Percentiles rank a stretch among this genome's conserved stretches.
Conservation (phyloP, 805 yeast genomes). For the Blastobotrys robertii region DNA sequence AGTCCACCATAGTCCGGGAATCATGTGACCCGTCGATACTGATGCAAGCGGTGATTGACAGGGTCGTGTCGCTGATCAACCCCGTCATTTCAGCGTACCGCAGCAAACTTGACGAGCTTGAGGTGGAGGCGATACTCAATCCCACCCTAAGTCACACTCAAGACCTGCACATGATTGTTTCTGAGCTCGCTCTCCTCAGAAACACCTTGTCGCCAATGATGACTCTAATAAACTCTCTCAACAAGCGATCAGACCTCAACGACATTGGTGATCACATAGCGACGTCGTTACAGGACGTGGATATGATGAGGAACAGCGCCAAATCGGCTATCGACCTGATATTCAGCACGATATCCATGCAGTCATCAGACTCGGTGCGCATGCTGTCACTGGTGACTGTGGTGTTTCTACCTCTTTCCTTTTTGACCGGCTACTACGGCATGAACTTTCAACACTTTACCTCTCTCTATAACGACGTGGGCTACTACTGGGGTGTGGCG, state of each 20-base stretch:
- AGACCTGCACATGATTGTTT: conserved; percentile 43
- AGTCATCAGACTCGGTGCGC: conserved; percentile 45
- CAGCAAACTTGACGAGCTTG: conserved; percentile 38
- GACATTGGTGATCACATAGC: conserved; percentile 50
- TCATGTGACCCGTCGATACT: conserved; percentile 43
- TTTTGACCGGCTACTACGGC: conserved; percentile 54
- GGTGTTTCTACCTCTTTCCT: conserved; percentile 47
- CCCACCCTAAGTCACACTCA: conserved; percentile 45
- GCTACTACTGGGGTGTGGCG: conserved; percentile 41
- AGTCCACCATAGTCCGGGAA: conserved; percentile 39
- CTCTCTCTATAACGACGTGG: conserved; percentile 31
- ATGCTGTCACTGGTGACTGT: conserved; percentile 48
- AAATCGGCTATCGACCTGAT: conserved; percentile 42
- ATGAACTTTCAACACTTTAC: conserved; percentile 42
- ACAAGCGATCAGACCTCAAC: conserved; percentile 23
- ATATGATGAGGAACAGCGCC: conserved; percentile 43
- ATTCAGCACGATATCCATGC: conserved; percentile 48
- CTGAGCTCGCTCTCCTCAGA: conserved; percentile 41
- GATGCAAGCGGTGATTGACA: conserved; percentile 46
- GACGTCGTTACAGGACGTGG: conserved; percentile 43
- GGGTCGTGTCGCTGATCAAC: conserved; percentile 42
- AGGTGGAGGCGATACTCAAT: conserved; percentile 39
- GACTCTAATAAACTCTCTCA: conserved; percentile 36
- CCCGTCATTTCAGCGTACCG: conserved; percentile 48
- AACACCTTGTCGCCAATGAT: conserved; percentile 40